A percentile compares a stretch with the other conserved stretches of the same genome.
phyloP scores from a whole-genome alignment of 495 filamentous ascomycete genomes.

The Penicillium macrosclerotiorum region DNA sequence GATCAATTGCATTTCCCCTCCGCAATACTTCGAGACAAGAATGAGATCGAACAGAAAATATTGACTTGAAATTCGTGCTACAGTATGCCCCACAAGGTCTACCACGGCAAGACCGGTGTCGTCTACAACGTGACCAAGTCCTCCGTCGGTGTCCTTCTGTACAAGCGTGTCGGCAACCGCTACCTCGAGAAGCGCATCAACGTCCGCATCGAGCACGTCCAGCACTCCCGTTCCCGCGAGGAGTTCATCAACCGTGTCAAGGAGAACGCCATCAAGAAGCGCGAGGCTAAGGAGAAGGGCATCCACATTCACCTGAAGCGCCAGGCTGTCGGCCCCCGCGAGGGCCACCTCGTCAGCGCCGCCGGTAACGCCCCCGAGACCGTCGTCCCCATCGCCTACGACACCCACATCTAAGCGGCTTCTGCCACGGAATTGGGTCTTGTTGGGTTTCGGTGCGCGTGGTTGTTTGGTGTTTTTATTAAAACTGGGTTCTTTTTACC shows the following conservation, averaged over 20 bases:
- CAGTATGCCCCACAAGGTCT: constrained; percentile 98
- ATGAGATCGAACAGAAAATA: constrained; percentile 9
- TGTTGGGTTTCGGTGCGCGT: constrained; percentile 33
- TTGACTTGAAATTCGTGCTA: constrained; percentile 34
- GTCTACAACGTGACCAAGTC: constrained; percentile 98
- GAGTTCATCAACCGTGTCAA: constrained; percentile 96
- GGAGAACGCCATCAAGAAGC: constrained; percentile 87
- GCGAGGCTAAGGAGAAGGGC: constrained; percentile 86
- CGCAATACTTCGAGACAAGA: no score
- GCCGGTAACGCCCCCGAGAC: constrained; percentile 85
- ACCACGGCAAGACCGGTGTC: constrained; percentile 97
- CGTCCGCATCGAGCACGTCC: constrained; percentile 96
- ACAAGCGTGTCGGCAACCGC: constrained; percentile 96
- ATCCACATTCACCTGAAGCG: constrained; percentile 87
- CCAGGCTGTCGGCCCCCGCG: constrained; percentile 76
- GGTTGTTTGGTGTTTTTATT: constrained; percentile 46
- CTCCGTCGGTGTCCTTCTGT: constrained; percentile 93
- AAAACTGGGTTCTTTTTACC: constrained; percentile 30
- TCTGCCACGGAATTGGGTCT: constrained; percentile 23
- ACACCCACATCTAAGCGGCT: constrained; percentile 88
- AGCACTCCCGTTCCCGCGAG: constrained; percentile 86
- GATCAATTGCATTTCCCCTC: no score
- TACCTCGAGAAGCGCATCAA: constrained; percentile 99
- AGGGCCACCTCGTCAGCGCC: constrained; percentile 69
- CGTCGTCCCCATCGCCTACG: constrained; percentile 87